Evolutionary conservation across 352 stramenopile genomes (phyloP), one percentile per base, ranked within the genome.

Genomic region (Phytophthora brassicae): DNA sequence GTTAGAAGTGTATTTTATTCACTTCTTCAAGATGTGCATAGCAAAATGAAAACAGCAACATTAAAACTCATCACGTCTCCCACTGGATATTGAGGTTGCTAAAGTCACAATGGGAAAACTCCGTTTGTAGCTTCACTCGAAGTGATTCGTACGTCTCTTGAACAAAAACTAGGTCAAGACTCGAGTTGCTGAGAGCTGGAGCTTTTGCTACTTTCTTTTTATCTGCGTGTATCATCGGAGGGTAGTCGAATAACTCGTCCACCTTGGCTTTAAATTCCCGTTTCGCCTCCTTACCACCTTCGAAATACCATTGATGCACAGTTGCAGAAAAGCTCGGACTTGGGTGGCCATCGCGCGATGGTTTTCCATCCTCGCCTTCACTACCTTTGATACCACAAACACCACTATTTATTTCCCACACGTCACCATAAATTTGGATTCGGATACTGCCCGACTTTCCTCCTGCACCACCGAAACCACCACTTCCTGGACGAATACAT

Each of bases 281-380:
- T 1, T 63, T 12, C 0, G 19, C 42, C 23, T 22, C 1, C 2
- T 0, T 29, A 16, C 13, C 35, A 19, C 58, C 46, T 41, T 14
- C 60, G 6, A 4, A 31, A 12, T 68, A 68, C 64, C 64, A 72
- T 68, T 68, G 46, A 2, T 56, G 5, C 9, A 68, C 22, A 1
- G 0, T 47, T 7, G 39, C 64, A 29, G 14, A 43, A 36, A 64
- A 64, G 6, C 20, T 60, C 1, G 47, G 41, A 19, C 64, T 72
- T 0, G 9, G 7, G 12, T 28, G 46, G 4, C 64, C 59, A 26
- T 68, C 41, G n/a, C 44, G 57, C 36, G 52, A 47, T 3, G 41
- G 1, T 16, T 23, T 42, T 28, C 57, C 64, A 29, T 48, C 23
- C 6, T 11, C 16, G 16, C 64, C 64, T 22, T 59, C 44, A 0